These are phyloP conservation scores for Xerocomellus amylosporus DNA, from an alignment of 768 basidiomycete species.

Conservation along the genomic window DNA sequence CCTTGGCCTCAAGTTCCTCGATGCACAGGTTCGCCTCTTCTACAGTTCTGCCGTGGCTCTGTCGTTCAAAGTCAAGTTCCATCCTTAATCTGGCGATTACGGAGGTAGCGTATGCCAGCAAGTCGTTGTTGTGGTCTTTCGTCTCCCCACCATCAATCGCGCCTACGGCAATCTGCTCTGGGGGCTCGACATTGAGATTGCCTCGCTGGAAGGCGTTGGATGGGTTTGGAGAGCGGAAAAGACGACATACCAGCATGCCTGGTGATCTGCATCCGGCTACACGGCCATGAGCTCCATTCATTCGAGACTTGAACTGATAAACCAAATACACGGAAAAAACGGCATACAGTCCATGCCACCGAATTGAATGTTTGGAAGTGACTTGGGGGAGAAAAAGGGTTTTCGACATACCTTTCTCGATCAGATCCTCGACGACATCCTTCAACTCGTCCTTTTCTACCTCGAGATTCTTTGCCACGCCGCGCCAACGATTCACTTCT, in stretches of 20 bases:
- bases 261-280: slow-evolving; percentile 41
- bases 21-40: slow-evolving; percentile 42
- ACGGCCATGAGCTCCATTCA: slow-evolving; percentile 46
- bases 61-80: slow-evolving; percentile 45
- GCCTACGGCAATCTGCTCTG: slow-evolving; percentile 17
- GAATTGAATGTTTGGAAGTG: not conserved
- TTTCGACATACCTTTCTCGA: slow-evolving; percentile 54
- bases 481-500: slow-evolving; percentile 37
- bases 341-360: not conserved
- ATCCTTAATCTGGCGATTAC: slow-evolving; percentile 43
- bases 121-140: slow-evolving; percentile 21
- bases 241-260: slow-evolving; percentile 42
- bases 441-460: slow-evolving; percentile 52
- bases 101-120: slow-evolving; percentile 42
- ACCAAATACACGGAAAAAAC: not conserved
- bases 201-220: slow-evolving; percentile 16
- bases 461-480: slow-evolving; percentile 36
- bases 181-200: slow-evolving; percentile 20
- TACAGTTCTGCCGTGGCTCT: slow-evolving; percentile 40
- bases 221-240: not conserved
- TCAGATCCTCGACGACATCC: slow-evolving; percentile 49
- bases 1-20: slow-evolving; percentile 46
- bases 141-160: not conserved
- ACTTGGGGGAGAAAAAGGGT: not conserved
- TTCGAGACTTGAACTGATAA: slow-evolving; percentile 44